Percentiles rank a stretch among this genome's conserved stretches.
These are phyloP conservation scores for Monascus ruber DNA, from an alignment of 2,329 filamentous ascomycete genomes.

Conservation along the genomic window DNA sequence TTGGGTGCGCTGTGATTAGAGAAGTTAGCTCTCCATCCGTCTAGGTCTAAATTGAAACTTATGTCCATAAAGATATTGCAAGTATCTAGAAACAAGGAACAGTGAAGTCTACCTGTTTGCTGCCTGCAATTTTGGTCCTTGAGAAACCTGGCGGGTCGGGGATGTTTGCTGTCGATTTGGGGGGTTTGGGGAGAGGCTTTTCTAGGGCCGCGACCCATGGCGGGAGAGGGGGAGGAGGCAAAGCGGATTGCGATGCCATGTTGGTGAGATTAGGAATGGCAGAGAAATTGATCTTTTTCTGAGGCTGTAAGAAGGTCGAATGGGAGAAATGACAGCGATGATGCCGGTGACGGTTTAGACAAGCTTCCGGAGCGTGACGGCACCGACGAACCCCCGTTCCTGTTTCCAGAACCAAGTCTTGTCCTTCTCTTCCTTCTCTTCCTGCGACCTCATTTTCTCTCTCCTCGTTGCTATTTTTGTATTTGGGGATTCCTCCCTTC, in stretches of 20 bases:
- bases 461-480: not conserved
- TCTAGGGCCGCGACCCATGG: constrained; percentile 77
- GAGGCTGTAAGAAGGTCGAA: not conserved
- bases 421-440: not conserved
- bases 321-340: not conserved
- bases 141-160: constrained; percentile 81
- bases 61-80: not conserved
- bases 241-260: constrained; percentile 11
- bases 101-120: constrained; percentile 13
- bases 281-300: not conserved
- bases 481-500: too few relatives aligned
- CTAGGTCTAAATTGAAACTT: constrained; percentile 3
- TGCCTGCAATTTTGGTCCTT: constrained; percentile 37
- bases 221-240: constrained; percentile 44
- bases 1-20: constrained; percentile 5
- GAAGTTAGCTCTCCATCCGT: constrained; percentile 15
- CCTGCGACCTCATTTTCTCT: not conserved
- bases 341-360: not conserved
- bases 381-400: not conserved
- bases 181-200: constrained; percentile 56
- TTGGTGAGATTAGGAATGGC: not conserved
- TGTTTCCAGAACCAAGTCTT: not conserved
- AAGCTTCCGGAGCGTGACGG: not conserved
- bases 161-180: constrained; percentile 49
- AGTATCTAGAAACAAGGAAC: too few relatives aligned